A percentile compares a stretch with the other conserved stretches of the same genome.
phyloP scores from a whole-genome alignment of 441 rosid species.

The Gossypium trilobum region DNA sequence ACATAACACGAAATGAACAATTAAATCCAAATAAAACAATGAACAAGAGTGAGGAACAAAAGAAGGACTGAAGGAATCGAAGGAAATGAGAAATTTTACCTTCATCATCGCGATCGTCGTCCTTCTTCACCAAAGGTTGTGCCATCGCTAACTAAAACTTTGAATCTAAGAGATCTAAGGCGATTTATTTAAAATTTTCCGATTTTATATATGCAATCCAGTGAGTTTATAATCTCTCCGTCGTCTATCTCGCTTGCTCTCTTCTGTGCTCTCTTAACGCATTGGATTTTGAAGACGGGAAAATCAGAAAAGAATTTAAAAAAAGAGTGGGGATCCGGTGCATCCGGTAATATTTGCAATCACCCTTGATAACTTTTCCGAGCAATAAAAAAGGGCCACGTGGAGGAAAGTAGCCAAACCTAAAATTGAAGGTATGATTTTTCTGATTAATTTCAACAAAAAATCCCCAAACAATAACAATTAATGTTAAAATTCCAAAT shows the following conservation, averaged over 20 bases:
- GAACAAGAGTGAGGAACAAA: not conserved
- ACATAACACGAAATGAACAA: conserved; percentile 7
- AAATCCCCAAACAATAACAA: no score
- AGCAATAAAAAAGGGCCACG: conserved; percentile 18
- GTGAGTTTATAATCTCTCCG: conserved; percentile 8
- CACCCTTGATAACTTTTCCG: not conserved
- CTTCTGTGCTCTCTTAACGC: conserved; percentile 6
- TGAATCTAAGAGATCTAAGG: conserved; percentile 21
- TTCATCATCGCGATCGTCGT: conserved; percentile 98
- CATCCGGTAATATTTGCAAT: not conserved
- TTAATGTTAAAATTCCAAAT: no score
- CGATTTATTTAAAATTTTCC: not conserved
- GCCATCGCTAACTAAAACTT: conserved; percentile 50
- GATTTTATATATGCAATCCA: conserved; percentile 1
- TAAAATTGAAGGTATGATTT: no score
- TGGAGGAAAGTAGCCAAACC: not conserved
- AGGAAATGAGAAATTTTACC: conserved; percentile 30
- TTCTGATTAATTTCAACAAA: no score
- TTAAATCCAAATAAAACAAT: not conserved
- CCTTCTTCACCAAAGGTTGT: conserved; percentile 86
- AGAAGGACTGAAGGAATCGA: not conserved
- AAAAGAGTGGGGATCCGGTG: conserved; percentile 19
- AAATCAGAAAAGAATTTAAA: not conserved
- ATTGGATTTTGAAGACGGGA: not conserved
- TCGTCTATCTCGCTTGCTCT: not conserved